Conservation (phyloP, 495 filamentous ascomycete genomes). For the Hypoxylon crocopeplum region DNA sequence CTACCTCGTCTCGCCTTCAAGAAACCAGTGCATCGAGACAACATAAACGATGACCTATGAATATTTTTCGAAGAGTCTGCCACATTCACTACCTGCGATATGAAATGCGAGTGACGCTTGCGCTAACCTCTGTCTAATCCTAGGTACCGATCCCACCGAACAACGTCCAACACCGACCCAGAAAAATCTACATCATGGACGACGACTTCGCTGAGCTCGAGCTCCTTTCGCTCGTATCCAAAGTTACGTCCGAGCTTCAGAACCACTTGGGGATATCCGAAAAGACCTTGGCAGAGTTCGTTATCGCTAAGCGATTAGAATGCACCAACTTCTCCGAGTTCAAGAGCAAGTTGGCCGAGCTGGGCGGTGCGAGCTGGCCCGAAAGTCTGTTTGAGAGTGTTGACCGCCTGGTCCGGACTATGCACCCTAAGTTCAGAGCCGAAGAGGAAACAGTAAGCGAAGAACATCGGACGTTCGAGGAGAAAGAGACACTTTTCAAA, state of each 20-base stretch:
- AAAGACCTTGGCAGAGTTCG: slow-evolving; percentile 93
- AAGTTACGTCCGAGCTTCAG: slow-evolving; percentile 90
- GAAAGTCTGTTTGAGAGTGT: slow-evolving; percentile 88
- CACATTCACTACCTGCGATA: slow-evolving; percentile 1
- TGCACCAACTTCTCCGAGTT: slow-evolving; percentile 72
- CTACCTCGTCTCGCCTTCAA: too few relatives aligned
- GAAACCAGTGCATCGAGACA: neutral
- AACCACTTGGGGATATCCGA: slow-evolving; percentile 94
- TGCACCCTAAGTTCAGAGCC: slow-evolving; percentile 86
- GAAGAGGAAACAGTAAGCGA: slow-evolving; percentile 48
- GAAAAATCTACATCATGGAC: slow-evolving; percentile 68
- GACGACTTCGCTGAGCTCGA: slow-evolving; percentile 84
- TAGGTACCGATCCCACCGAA: neutral
- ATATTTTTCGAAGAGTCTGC: neutral
- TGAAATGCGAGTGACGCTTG: slow-evolving; percentile 22
- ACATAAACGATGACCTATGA: neutral
- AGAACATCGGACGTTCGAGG: slow-evolving; percentile 54
- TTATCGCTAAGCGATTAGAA: slow-evolving; percentile 88
- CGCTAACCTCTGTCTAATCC: neutral
- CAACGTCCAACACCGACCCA: neutral
- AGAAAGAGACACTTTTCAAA: slow-evolving; percentile 83
- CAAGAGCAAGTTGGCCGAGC: slow-evolving; percentile 68
- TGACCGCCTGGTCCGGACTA: slow-evolving; percentile 82
- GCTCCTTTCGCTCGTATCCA: slow-evolving; percentile 89
- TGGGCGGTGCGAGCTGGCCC: slow-evolving; percentile 86